phyloP scores from a whole-genome alignment of 1,284 basidiomycete genomes.

The Cystobasidium sp. region DNA sequence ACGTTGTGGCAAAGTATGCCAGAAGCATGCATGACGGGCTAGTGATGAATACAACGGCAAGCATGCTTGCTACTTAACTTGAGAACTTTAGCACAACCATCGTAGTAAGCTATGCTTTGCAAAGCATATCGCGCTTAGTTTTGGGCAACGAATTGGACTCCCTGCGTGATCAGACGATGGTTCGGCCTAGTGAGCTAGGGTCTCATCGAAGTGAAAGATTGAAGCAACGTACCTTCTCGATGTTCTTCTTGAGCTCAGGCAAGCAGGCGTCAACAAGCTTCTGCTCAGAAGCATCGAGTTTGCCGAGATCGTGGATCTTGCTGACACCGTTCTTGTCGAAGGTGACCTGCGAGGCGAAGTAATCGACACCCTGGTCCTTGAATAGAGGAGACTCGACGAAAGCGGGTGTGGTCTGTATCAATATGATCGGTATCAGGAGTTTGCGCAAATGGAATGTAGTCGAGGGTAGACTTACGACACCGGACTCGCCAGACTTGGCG shows the following conservation, averaged over 20 bases:
- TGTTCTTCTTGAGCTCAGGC: slow-evolving; percentile 84
- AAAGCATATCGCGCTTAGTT: background rate
- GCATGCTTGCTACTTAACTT: background rate
- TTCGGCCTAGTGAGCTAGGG: background rate
- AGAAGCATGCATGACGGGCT: too few relatives aligned
- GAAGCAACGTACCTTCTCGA: slow-evolving; percentile 71
- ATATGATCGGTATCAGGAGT: background rate
- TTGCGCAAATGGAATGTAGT: background rate
- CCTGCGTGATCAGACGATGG: slow-evolving; percentile 7
- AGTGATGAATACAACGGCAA: background rate
- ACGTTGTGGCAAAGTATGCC: too few relatives aligned
- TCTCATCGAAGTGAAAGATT: slow-evolving; percentile 64
- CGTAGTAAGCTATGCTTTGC: background rate
- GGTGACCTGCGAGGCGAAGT: slow-evolving; percentile 88
- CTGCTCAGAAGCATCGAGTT: slow-evolving; percentile 77
- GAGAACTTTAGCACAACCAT: background rate
- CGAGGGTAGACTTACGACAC: slow-evolving; percentile 64
- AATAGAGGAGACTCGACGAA: slow-evolving; percentile 76
- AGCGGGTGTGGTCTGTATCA: slow-evolving; percentile 63
- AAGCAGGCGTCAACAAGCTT: slow-evolving; percentile 83
- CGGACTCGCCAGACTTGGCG: slow-evolving; percentile 84
- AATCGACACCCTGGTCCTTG: slow-evolving; percentile 66
- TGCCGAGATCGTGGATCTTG: slow-evolving; percentile 82
- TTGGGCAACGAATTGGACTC: slow-evolving; percentile 27
- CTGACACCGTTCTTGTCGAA: slow-evolving; percentile 86